Base-by-base conservation (phyloP, 2,329 filamentous ascomycete species). In the Trichoderma endophyticum region DNA sequence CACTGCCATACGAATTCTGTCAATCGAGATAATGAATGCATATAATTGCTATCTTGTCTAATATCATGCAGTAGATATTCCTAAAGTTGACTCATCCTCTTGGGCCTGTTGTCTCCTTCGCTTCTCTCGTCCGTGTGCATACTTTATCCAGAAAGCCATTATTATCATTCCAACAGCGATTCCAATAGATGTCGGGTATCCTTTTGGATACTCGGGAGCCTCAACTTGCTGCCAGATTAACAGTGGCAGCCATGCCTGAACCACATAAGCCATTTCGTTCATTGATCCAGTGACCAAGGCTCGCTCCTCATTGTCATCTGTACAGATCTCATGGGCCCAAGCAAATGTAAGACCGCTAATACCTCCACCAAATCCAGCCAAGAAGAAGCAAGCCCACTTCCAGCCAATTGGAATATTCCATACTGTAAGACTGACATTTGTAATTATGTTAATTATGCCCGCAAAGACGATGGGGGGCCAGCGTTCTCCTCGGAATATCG, bases 161-260 rank as follows among this genome's bases (percentile, higher is more conserved):
- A 76, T 78, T 56, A 91, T 89, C 66, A 91, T 75, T 1, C 80
- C 79, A 0, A 83, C 77, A 0, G 85, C 83, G 43, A 90, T 76
- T 6, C 84, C 82, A 6, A 86, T 80, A 74, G 86, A 85, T 0
- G 88, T 90, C 11, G 88, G 83, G 65, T 86, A 91, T 0, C 90
- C 90, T 75, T 91, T 91, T 1, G 80, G 82, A 71, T 91, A 92
- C 57, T 81, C 74, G 0, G 90, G 90, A 0, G 86, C 87, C 71
- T 91, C 88, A 0, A 89, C 83, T 76, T 90, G 88, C 80, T 89
- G 87, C 90, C 90, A 92, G 11, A 91, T 85, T 9, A 91, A 77
- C 36, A 91, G 83, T 7, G 91, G 91, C 56, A 93, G 78, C 90
- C 90, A 93, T 0, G 90, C 89, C 76, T 92, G 90, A 57, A 93